Percentiles rank a stretch among this genome's conserved stretches.
Evolutionary conservation across 1,284 basidiomycete species (phyloP).

Genomic region (Leccinum subspadiceum): DNA sequence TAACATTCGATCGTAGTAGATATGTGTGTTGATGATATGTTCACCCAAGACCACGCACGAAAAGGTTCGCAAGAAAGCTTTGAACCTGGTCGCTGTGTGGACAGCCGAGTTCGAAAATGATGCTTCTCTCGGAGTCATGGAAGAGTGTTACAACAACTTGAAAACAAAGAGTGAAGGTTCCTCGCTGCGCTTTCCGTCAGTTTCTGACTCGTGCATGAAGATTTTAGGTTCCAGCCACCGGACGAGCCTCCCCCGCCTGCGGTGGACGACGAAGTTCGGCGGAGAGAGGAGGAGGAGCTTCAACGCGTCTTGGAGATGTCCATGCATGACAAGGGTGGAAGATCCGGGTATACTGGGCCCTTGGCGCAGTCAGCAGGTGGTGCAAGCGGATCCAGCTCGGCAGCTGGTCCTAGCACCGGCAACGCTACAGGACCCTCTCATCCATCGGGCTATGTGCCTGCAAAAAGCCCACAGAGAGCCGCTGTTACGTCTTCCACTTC

Average conservation of each 20-base stretch:
- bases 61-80: constrained; percentile 78
- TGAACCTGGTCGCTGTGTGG: constrained; percentile 83
- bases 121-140: constrained; percentile 84
- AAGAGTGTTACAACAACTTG: constrained; percentile 83
- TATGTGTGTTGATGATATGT: constrained; percentile 3
- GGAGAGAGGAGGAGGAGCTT: constrained; percentile 89
- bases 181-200: neutral
- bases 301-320: constrained; percentile 88
- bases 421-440: constrained; percentile 32
- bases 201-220: constrained; percentile 38
- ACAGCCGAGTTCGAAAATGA: constrained; percentile 82
- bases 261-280: constrained; percentile 76
- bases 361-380: constrained; percentile 37
- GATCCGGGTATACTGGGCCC: constrained; percentile 50
- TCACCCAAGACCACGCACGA: constrained; percentile 76
- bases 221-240: constrained; percentile 68
- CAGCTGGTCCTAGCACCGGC: constrained; percentile 12
- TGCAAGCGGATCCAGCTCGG: constrained; percentile 38
- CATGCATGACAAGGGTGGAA: constrained; percentile 83
- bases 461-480: constrained; percentile 32
- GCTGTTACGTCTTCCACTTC: constrained; percentile 25
- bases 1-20: neutral
- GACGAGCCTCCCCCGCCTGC: constrained; percentile 65
- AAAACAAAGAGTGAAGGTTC: constrained; percentile 70
- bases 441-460: constrained; percentile 47